These are phyloP conservation scores for Claviceps quebecensis DNA, from an alignment of 2,329 filamentous ascomycete species.

Conservation along the genomic window DNA sequence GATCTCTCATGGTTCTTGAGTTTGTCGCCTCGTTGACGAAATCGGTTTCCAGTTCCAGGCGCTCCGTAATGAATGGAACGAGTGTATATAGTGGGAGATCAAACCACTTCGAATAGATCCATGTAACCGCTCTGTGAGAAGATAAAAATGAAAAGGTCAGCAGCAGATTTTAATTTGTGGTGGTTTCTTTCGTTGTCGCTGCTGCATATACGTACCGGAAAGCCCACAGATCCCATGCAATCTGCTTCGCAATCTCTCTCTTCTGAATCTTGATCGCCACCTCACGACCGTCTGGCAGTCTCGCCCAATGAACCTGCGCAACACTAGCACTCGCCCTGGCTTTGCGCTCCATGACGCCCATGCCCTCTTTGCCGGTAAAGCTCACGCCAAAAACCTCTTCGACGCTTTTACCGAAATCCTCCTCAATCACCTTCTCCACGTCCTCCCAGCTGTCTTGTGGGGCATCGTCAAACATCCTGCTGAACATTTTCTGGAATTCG, in stretches of 20 bases:
- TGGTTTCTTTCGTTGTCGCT: too few species aligned
- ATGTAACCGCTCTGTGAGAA: constrained; percentile 55
- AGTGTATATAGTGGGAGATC: constrained; percentile 85
- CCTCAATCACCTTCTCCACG: constrained; percentile 68
- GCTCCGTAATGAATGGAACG: constrained; percentile 84
- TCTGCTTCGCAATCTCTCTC: constrained; percentile 78
- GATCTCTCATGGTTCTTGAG: constrained; percentile 64
- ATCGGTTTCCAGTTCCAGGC: constrained; percentile 86
- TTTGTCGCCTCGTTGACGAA: constrained; percentile 88
- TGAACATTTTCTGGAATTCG: constrained; percentile 93
- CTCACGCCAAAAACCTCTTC: constrained; percentile 90
- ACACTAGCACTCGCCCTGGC: constrained; percentile 74
- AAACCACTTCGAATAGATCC: constrained; percentile 75
- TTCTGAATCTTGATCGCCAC: constrained; percentile 97
- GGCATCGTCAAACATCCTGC: constrained; percentile 93
- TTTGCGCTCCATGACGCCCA: constrained; percentile 47
- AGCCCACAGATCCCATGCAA: constrained; percentile 89
- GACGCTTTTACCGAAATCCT: constrained; percentile 76
- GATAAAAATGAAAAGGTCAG: background rate
- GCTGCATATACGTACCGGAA: constrained; percentile 50
- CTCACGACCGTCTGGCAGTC: constrained; percentile 71
- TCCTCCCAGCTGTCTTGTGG: constrained; percentile 83
- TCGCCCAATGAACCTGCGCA: constrained; percentile 92
- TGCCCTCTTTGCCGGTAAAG: constrained; percentile 56
- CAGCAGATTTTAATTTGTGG: too few species aligned